phyloP scores from a whole-genome alignment of 345 rosid genomes.

The Dipteronia sinensis region DNA sequence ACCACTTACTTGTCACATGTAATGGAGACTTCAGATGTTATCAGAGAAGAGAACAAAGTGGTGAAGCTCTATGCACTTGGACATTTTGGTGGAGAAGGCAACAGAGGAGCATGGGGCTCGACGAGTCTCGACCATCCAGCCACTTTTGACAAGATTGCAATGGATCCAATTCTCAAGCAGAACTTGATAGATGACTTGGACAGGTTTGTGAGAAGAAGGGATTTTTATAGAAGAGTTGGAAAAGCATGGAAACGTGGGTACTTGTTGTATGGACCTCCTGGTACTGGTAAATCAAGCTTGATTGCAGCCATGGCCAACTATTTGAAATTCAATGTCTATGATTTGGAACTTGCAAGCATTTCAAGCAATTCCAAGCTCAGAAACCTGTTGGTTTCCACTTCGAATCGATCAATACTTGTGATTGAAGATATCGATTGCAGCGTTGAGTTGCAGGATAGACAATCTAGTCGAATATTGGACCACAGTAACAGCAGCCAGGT shows the following conservation, averaged over 20 bases:
- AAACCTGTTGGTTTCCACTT: slow-evolving; percentile 5
- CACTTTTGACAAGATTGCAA: slow-evolving; percentile 34
- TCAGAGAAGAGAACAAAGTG: slow-evolving; percentile 14
- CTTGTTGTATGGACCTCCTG: slow-evolving; percentile 34
- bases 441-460: slow-evolving; percentile 22
- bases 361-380: slow-evolving; percentile 16
- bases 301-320: slow-evolving; percentile 34
- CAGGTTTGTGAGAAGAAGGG: slow-evolving; percentile 21
- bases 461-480: not conserved
- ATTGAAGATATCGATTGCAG: slow-evolving; percentile 34
- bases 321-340: slow-evolving; percentile 22
- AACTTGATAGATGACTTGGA: slow-evolving; percentile 34
- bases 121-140: slow-evolving; percentile 35
- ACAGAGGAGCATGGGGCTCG: slow-evolving; percentile 19
- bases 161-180: slow-evolving; percentile 26
- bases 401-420: slow-evolving; percentile 27
- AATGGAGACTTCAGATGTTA: slow-evolving; percentile 15
- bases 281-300: slow-evolving; percentile 34
- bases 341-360: slow-evolving; percentile 25
- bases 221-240: slow-evolving; percentile 28
- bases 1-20: slow-evolving; percentile 17
- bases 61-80: slow-evolving; percentile 27
- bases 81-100: not conserved
- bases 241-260: slow-evolving; percentile 34
- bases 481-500: slow-evolving; percentile 6